Percentiles rank a stretch among this genome's conserved stretches.
Evolutionary conservation across 768 basidiomycete species (phyloP).

Genomic region (Boletus huronensis): DNA sequence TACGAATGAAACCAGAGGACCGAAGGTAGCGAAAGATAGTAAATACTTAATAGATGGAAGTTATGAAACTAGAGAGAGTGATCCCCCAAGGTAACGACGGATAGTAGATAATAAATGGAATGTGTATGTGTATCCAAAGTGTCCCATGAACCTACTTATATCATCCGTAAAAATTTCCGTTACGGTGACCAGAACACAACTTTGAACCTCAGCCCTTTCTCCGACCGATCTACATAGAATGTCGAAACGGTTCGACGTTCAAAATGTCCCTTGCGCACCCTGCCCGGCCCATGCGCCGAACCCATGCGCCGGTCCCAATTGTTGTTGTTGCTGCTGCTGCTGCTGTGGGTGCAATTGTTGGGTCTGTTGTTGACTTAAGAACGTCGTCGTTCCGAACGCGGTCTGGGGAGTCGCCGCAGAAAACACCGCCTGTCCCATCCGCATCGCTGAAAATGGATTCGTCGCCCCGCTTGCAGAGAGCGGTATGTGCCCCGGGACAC

Average conservation of each 20-base stretch:
- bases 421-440: slow-evolving; percentile 15
- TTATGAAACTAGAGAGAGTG: background rate
- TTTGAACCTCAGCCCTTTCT: background rate
- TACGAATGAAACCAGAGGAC: background rate
- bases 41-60: background rate
- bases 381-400: slow-evolving; percentile 15
- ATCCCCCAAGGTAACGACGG: background rate
- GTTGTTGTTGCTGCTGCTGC: slow-evolving; percentile 23
- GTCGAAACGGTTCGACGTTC: background rate
- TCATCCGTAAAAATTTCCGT: background rate
- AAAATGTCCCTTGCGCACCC: slow-evolving; percentile 15
- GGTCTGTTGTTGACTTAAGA: slow-evolving; percentile 19
- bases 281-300: slow-evolving; percentile 21
- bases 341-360: background rate
- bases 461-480: background rate
- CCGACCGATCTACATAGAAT: background rate
- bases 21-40: background rate
- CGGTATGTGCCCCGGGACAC: slow-evolving; percentile 26
- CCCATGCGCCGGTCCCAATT: slow-evolving; percentile 5
- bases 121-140: background rate
- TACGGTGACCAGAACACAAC: background rate
- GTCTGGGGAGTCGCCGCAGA: slow-evolving; percentile 30
- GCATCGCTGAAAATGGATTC: slow-evolving; percentile 21
- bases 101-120: background rate
- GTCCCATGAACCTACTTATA: background rate